These are phyloP conservation scores for Pseudonitzschia delicatissima DNA, from an alignment of 108 stramenopile species.

Conservation along the genomic window DNA sequence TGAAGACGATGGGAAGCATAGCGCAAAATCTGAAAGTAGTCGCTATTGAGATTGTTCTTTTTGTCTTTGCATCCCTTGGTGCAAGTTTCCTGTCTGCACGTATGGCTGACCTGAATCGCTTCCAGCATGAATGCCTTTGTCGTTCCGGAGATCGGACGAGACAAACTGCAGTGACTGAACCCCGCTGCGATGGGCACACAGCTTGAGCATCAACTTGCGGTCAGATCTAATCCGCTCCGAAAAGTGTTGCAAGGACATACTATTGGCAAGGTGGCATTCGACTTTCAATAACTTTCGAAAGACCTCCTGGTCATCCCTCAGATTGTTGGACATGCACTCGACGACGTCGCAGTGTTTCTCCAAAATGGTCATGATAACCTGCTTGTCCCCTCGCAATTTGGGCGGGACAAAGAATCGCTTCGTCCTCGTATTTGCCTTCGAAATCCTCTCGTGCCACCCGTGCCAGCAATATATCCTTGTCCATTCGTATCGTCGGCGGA, in stretches of 20 bases:
- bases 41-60: not conserved
- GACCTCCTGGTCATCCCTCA: slow-evolving; percentile 30
- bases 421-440: slow-evolving; percentile 3
- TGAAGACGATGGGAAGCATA: slow-evolving; percentile 39
- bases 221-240: slow-evolving; percentile 22
- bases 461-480: slow-evolving; percentile 30
- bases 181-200: slow-evolving; percentile 13
- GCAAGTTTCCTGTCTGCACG: no score
- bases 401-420: slow-evolving; percentile 24
- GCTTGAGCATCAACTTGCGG: slow-evolving; percentile 7
- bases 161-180: slow-evolving; percentile 8
- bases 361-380: slow-evolving; percentile 20
- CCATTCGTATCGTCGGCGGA: slow-evolving; percentile 16
- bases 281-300: not conserved
- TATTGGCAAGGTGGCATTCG: slow-evolving; percentile 3
- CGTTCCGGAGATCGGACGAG: slow-evolving; percentile 13
- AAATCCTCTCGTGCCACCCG: slow-evolving; percentile 20
- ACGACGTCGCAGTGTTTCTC: slow-evolving; percentile 10
- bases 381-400: slow-evolving; percentile 26
- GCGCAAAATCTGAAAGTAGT: no score
- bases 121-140: slow-evolving; percentile 20
- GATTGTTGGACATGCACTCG: slow-evolving; percentile 14
- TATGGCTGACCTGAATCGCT: not conserved
- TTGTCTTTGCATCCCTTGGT: not conserved
- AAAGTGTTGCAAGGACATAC: slow-evolving; percentile 32